phyloP scores from a whole-genome alignment of 306 rosid genomes.

The Parietaria judaica region DNA sequence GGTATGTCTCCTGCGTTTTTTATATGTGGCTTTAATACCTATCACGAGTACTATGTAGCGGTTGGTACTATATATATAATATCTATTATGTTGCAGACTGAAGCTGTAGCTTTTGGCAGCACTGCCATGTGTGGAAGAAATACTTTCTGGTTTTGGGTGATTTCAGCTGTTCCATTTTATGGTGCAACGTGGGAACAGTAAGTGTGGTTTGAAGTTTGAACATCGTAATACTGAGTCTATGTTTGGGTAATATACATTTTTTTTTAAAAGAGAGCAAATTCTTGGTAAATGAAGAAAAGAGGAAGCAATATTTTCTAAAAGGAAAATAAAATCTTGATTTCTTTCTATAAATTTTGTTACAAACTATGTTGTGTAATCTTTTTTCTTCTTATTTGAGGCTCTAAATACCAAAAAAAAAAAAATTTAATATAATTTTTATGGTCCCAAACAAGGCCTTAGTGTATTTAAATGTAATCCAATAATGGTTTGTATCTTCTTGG shows the following conservation, averaged over 20 bases:
- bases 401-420: no score
- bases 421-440: no score
- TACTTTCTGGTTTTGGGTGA: slow-evolving; percentile 94
- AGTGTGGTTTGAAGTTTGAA: slow-evolving; percentile 28
- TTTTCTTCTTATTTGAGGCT: no score
- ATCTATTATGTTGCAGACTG: slow-evolving; percentile 44
- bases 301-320: no score
- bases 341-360: no score
- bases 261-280: no score
- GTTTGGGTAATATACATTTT: background rate
- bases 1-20: slow-evolving; percentile 45
- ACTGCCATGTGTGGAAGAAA: slow-evolving; percentile 81
- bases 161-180: slow-evolving; percentile 86
- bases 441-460: no score
- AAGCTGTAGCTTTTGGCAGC: slow-evolving; percentile 88
- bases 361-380: no score
- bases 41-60: background rate
- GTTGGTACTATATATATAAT: slow-evolving; percentile 2
- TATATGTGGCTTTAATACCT: no score
- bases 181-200: slow-evolving; percentile 97
- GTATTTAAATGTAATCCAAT: background rate
- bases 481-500: background rate
- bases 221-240: background rate
- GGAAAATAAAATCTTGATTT: no score
- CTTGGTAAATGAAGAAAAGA: no score